phyloP scores from a whole-genome alignment of 1,139 yeast genomes.

The Cylindricascospora bacillispora region DNA sequence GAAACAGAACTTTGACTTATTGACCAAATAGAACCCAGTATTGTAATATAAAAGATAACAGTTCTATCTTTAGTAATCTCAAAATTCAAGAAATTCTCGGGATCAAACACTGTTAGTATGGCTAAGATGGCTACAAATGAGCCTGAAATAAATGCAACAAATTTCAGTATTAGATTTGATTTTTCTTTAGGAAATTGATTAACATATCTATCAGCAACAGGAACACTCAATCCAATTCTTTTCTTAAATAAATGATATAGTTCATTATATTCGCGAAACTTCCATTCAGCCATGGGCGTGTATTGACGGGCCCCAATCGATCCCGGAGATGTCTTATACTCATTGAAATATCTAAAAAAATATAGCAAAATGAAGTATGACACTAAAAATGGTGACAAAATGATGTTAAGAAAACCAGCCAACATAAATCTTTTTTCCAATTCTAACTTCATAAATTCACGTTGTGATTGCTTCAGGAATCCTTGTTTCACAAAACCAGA shows the following conservation, averaged over 20 bases:
- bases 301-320: slow-evolving; percentile 77
- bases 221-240: slow-evolving; percentile 63
- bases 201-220: slow-evolving; percentile 70
- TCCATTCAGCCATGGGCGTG: slow-evolving; percentile 94
- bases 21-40: slow-evolving; percentile 77
- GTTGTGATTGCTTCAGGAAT: slow-evolving; percentile 58
- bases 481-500: slow-evolving; percentile 73
- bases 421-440: slow-evolving; percentile 66
- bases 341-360: slow-evolving; percentile 85
- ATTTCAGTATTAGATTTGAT: slow-evolving; percentile 47
- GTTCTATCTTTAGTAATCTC: slow-evolving; percentile 76
- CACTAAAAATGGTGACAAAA: slow-evolving; percentile 78
- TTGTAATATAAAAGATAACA: slow-evolving; percentile 73
- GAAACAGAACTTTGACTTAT: slow-evolving; percentile 50
- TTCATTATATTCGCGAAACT: slow-evolving; percentile 85
- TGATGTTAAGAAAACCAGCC: slow-evolving; percentile 74
- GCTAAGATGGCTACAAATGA: slow-evolving; percentile 84
- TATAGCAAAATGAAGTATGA: slow-evolving; percentile 69
- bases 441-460: slow-evolving; percentile 57
- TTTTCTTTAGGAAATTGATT: slow-evolving; percentile 88
- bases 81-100: slow-evolving; percentile 81
- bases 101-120: slow-evolving; percentile 74
- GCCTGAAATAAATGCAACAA: slow-evolving; percentile 70
- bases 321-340: slow-evolving; percentile 80
- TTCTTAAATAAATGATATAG: slow-evolving; percentile 75